phyloP scores from a whole-genome alignment of 768 basidiomycete species.

The Lactarius evosmus region DNA sequence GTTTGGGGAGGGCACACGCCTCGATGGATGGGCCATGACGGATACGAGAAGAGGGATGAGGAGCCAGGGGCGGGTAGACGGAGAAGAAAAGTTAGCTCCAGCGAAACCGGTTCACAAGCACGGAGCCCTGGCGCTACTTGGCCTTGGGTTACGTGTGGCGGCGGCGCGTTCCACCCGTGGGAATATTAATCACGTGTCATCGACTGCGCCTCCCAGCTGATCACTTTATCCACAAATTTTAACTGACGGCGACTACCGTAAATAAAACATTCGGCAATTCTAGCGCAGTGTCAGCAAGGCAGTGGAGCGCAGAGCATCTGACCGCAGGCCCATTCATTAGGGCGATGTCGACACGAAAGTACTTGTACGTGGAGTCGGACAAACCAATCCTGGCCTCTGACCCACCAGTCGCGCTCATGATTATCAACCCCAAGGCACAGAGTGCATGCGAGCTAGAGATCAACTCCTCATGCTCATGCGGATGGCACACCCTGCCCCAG shows the following conservation, averaged over 20 bases:
- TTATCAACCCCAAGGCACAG: not conserved
- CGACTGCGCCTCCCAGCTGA: not conserved
- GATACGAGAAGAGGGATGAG: not conserved
- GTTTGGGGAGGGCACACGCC: constrained; percentile 22
- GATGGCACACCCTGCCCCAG: constrained; percentile 69
- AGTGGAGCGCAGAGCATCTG: not conserved
- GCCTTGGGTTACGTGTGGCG: not conserved
- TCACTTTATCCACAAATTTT: not conserved
- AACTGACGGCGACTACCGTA: not conserved
- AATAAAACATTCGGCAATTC: not conserved
- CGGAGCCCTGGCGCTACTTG: not conserved
- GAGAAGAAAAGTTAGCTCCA: not conserved
- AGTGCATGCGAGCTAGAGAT: not conserved
- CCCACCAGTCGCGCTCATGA: not conserved
- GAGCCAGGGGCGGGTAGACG: not conserved
- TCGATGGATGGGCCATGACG: constrained; percentile 27
- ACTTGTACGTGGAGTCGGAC: too few relatives aligned
- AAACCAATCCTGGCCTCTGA: not conserved
- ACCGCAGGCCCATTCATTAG: not conserved
- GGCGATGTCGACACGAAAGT: too few relatives aligned
- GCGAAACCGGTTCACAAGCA: not conserved
- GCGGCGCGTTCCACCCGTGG: not conserved
- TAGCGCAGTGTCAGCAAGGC: too few relatives aligned
- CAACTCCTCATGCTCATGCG: constrained; percentile 42
- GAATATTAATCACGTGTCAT: not conserved